phyloP scores from a whole-genome alignment of 1,284 basidiomycete genomes.

The Ganoderma meredithae region DNA sequence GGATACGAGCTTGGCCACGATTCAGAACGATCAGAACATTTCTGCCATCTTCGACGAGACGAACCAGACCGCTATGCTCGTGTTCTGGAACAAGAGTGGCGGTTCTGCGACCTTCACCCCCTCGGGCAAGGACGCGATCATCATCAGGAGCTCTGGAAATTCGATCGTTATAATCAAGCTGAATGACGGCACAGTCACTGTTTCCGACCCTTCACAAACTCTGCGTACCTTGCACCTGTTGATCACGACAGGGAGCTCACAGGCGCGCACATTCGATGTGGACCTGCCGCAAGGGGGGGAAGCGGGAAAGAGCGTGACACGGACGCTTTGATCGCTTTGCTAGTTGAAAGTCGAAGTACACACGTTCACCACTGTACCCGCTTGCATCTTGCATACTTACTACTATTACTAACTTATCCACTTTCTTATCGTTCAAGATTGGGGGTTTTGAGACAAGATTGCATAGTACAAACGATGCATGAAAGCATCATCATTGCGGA shows the following conservation, averaged over 20 bases:
- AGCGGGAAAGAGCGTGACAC: constrained; percentile 53
- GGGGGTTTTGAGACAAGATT: neutral
- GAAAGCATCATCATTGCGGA: constrained; percentile 27
- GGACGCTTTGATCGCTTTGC: constrained; percentile 27
- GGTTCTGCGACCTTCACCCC: constrained; percentile 35
- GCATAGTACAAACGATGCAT: constrained; percentile 18
- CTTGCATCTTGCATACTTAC: neutral
- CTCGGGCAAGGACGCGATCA: constrained; percentile 34
- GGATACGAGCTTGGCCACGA: constrained; percentile 41
- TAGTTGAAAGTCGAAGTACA: neutral
- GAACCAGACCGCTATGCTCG: constrained; percentile 40
- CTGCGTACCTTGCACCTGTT: constrained; percentile 41
- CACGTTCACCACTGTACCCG: neutral
- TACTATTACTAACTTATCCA: constrained; percentile 3
- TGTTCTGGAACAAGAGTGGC: constrained; percentile 46
- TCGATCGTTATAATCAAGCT: constrained; percentile 54
- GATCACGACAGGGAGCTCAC: constrained; percentile 40
- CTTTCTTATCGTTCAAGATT: neutral
- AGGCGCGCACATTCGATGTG: constrained; percentile 42
- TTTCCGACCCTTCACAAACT: constrained; percentile 64
- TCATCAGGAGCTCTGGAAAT: constrained; percentile 49
- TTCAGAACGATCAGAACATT: constrained; percentile 46
- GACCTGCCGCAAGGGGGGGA: constrained; percentile 42
- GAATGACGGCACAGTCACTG: constrained; percentile 51
- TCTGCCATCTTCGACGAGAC: constrained; percentile 45